These are phyloP conservation scores for Wickerhamiella shivajii DNA, from an alignment of 805 yeast species.

Conservation along the genomic window DNA sequence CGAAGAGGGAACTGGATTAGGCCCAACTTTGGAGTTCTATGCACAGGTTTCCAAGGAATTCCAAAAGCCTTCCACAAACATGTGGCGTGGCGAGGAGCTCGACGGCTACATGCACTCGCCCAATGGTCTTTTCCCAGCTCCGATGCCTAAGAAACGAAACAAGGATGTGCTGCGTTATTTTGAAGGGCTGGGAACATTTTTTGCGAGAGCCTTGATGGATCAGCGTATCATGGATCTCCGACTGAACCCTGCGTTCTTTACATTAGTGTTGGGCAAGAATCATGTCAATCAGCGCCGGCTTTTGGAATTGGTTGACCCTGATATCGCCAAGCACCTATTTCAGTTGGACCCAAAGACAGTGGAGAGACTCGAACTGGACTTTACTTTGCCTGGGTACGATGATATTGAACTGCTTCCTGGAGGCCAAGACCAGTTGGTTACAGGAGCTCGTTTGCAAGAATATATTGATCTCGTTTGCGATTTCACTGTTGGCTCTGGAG, in stretches of 20 bases:
- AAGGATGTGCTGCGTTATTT: slow-evolving; percentile 30
- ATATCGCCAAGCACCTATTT: slow-evolving; percentile 13
- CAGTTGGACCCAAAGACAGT: slow-evolving; percentile 25
- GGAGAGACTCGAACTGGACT: slow-evolving; percentile 44
- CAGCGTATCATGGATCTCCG: slow-evolving; percentile 75
- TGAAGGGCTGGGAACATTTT: slow-evolving; percentile 58
- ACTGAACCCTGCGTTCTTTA: slow-evolving; percentile 59
- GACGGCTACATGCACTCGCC: slow-evolving; percentile 28
- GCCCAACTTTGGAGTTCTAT: slow-evolving; percentile 91
- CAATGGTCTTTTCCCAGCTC: slow-evolving; percentile 63
- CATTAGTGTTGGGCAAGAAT: slow-evolving; percentile 31
- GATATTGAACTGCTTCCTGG: slow-evolving; percentile 39
- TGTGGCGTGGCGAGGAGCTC: slow-evolving; percentile 50
- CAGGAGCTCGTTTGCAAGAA: slow-evolving; percentile 36
- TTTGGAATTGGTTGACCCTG: slow-evolving; percentile 13
- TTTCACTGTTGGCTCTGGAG: slow-evolving; percentile 46
- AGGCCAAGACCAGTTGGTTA: slow-evolving; percentile 41
- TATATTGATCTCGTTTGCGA: slow-evolving; percentile 48
- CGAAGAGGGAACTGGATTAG: slow-evolving; percentile 93
- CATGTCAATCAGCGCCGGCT: slow-evolving; percentile 1
- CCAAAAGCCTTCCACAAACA: slow-evolving; percentile 34
- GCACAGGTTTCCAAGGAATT: slow-evolving; percentile 68
- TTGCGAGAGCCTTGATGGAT: slow-evolving; percentile 78
- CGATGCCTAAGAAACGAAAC: slow-evolving; percentile 25
- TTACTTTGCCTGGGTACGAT: slow-evolving; percentile 65